phyloP scores from a whole-genome alignment of 495 filamentous ascomycete genomes.

The Podospora pseudoanserina region DNA sequence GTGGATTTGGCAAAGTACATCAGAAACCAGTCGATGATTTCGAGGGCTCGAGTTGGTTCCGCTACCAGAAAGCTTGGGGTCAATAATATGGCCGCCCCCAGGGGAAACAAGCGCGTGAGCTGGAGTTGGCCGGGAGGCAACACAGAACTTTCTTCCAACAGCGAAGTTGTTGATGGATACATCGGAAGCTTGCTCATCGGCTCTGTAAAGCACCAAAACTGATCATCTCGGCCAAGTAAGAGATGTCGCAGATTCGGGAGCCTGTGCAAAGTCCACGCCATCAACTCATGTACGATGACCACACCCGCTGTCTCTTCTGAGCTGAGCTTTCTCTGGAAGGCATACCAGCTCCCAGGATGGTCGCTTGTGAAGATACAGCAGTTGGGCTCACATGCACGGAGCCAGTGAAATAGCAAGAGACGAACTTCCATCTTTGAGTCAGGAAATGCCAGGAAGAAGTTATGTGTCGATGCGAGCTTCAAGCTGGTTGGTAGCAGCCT shows the following conservation, averaged over 20 bases:
- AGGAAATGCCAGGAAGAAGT: conserved; percentile 35
- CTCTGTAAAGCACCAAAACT: conserved; percentile 36
- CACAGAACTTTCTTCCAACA: conserved; percentile 1
- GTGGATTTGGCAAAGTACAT: conserved; percentile 24
- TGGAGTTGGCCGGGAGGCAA: conserved; percentile 29
- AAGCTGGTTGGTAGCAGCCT: conserved; percentile 23
- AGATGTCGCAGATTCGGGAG: conserved; percentile 26
- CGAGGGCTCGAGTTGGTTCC: conserved; percentile 46
- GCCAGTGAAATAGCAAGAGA: conserved; percentile 27
- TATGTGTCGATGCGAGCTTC: conserved; percentile 6
- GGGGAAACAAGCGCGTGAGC: conserved; percentile 54
- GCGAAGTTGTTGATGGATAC: conserved; percentile 23
- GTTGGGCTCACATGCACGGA: conserved; percentile 25
- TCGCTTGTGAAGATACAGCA: conserved; percentile 29
- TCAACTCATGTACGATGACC: conserved; percentile 36
- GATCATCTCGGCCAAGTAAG: conserved; percentile 20
- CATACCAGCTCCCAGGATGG: conserved; percentile 29
- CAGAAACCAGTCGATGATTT: conserved; percentile 58
- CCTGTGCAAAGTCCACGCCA: conserved; percentile 28
- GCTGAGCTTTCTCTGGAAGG: conserved; percentile 19
- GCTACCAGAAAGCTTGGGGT: conserved; percentile 60
- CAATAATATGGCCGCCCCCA: conserved; percentile 55
- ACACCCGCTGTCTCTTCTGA: conserved; percentile 19
- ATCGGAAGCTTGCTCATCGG: conserved; percentile 21
- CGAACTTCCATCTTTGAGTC: conserved; percentile 10